Percentiles rank a stretch among this genome's conserved stretches.
Evolutionary conservation across 2,329 filamentous ascomycete genomes (phyloP).

Genomic region (Ophidiomyces ophidiicola): DNA sequence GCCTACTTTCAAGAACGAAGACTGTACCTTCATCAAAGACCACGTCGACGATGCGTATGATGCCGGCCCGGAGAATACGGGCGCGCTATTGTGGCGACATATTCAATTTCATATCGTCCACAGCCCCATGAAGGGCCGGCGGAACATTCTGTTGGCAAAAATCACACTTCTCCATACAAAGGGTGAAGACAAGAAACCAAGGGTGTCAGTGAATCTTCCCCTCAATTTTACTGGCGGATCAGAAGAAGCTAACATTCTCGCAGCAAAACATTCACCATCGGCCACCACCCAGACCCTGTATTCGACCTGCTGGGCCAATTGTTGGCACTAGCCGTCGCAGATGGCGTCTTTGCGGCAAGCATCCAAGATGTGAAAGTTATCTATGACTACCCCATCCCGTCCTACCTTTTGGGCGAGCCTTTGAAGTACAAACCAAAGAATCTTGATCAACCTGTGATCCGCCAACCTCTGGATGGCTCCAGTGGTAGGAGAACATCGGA

Average conservation of each 20-base stretch:
- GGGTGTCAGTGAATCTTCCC: conserved; percentile 16
- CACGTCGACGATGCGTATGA: conserved; percentile 18
- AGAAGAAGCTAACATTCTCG: background rate
- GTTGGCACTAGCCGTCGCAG: conserved; percentile 12
- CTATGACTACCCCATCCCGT: conserved; percentile 14
- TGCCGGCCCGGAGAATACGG: conserved; percentile 14
- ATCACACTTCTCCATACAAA: conserved; percentile 17
- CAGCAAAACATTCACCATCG: conserved; percentile 18
- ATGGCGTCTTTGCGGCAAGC: conserved; percentile 14
- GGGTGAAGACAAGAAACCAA: conserved; percentile 16
- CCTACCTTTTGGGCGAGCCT: conserved; percentile 12
- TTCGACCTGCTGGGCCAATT: conserved; percentile 16
- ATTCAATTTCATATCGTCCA: conserved; percentile 18
- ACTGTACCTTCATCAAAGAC: conserved; percentile 14
- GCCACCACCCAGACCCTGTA: conserved; percentile 16
- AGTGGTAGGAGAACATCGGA: conserved; percentile 15
- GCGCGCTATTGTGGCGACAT: conserved; percentile 16
- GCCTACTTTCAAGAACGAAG: too few relatives aligned
- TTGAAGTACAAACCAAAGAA: conserved; percentile 17
- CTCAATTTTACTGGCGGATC: background rate
- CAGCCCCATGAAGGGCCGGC: conserved; percentile 11
- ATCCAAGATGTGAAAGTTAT: conserved; percentile 14
- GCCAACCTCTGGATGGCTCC: conserved; percentile 13
- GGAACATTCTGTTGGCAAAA: conserved; percentile 15
- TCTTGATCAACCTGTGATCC: conserved; percentile 15